Base-by-base conservation (phyloP, 306 rosid genomes). In the Chamaecrista fasciculata region DNA sequence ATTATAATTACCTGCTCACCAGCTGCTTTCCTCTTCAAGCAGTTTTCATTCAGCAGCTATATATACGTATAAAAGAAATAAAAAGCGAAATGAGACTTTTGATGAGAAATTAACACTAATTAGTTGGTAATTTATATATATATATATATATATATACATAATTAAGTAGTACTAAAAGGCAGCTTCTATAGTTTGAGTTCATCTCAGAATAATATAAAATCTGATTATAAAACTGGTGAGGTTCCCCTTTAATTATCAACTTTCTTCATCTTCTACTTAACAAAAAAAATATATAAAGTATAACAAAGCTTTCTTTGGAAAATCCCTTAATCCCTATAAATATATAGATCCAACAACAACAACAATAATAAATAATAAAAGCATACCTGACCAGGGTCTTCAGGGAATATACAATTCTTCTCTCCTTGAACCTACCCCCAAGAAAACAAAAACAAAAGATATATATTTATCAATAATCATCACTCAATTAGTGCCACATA, bases 301-400 rank as follows among this genome's bases (percentile, higher is more conserved):
- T n/a, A n/a, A n/a, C n/a, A n/a, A n/a, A 40, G 40, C 39, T 48
- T 37, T 44, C 60, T 63, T 61, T 78, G 20, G 51, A 75, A 75
- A 76, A 52, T 66, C 37, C 19, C 63, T 2, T 67, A 47, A 76
- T 33, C 66, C 66, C 69, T 76, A 72, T 72, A 63, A 69, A 28
- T 36, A 11, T 74, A 64, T 69, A 52, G 86, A 75, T 84, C 86
- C 84, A 72, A 71, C 43, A 70, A 70, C 64, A 29, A 29, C 5
- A 2, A 29, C 2, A 29, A 5, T 2, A 29, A 29, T 2, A 5
- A 5, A 29, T 2, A 33, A 33, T 4, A 33, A 59, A 76, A 81
- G 79, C 76, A 72, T 89, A 95, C 99, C 97, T 95, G 97, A 72
- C 95, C 99, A 37, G 96, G 91, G 78, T 95, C 88, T 80, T 95